phyloP scores from a whole-genome alignment of 2,329 filamentous ascomycete species.

The Paraphaeosphaeria sporulosa region DNA sequence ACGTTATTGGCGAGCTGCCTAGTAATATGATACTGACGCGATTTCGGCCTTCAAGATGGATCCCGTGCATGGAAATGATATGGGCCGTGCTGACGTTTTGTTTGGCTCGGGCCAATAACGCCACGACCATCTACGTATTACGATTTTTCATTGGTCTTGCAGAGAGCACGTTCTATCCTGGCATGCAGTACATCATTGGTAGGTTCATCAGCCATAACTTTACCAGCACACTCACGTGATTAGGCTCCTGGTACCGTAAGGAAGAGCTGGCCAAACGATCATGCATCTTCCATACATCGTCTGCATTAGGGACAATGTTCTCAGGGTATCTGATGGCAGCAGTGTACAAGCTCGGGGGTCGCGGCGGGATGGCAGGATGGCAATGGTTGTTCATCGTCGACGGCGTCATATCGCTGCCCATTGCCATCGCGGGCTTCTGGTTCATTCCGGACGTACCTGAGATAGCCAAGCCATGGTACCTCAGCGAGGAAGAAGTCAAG shows the following conservation, averaged over 20 bases:
- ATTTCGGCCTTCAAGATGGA: conserved; percentile 57
- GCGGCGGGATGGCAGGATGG: conserved; percentile 61
- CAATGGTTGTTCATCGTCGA: conserved; percentile 64
- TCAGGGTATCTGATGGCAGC: conserved; percentile 64
- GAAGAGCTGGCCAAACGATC: conserved; percentile 61
- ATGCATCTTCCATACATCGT: conserved; percentile 61
- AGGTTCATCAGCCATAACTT: not conserved
- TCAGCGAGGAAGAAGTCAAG: conserved; percentile 54
- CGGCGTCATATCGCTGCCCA: conserved; percentile 61
- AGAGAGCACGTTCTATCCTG: conserved; percentile 13
- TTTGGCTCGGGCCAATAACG: conserved; percentile 50
- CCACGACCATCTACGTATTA: conserved; percentile 56
- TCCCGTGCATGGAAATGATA: conserved; percentile 56
- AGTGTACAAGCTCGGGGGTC: conserved; percentile 59
- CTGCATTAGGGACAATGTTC: conserved; percentile 56
- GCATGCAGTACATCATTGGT: conserved; percentile 15
- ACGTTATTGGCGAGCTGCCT: conserved; percentile 63
- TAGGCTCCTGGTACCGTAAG: conserved; percentile 50
- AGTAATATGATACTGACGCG: conserved; percentile 61
- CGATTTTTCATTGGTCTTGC: conserved; percentile 57
- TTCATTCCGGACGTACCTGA: conserved; percentile 60
- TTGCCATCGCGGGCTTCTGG: conserved; percentile 60
- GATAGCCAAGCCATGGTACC: conserved; percentile 59
- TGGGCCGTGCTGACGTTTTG: conserved; percentile 60
- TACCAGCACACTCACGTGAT: not conserved